Evolutionary conservation across 345 rosid species (phyloP).

Genomic region (Heritiera fomes): DNA sequence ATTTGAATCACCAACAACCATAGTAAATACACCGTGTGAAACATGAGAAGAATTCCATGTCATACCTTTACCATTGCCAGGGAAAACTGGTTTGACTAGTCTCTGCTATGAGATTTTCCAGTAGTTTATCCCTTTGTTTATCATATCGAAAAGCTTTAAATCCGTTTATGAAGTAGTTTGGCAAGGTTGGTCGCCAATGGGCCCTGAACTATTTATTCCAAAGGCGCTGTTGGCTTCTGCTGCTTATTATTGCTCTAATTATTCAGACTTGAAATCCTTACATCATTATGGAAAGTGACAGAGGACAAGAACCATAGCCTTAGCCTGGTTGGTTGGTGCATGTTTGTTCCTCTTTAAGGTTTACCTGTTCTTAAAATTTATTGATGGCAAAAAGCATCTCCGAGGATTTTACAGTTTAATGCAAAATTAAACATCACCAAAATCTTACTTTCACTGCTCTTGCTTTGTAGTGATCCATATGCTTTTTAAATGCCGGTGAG

Average conservation of each 20-base stretch:
- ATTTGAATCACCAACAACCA: background rate
- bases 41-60: background rate
- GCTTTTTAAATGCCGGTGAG: background rate
- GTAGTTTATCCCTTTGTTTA: background rate
- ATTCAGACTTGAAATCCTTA: background rate
- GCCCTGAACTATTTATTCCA: constrained; percentile 26
- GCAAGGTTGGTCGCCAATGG: constrained; percentile 21
- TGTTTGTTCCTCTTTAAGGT: background rate
- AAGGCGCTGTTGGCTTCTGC: background rate
- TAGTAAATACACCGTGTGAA: background rate
- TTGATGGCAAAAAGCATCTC: background rate
- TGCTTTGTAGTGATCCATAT: background rate
- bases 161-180: background rate
- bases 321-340: background rate
- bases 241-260: background rate
- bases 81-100: background rate
- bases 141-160: background rate
- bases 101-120: background rate
- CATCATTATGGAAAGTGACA: constrained; percentile 7
- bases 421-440: background rate
- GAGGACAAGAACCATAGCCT: background rate
- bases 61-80: background rate
- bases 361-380: background rate
- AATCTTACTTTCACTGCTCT: background rate
- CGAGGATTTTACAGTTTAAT: background rate